A percentile compares a stretch with the other conserved stretches of the same genome.
Conservation (phyloP, 768 basidiomycete species). For the Lanmaoa rubissima region DNA sequence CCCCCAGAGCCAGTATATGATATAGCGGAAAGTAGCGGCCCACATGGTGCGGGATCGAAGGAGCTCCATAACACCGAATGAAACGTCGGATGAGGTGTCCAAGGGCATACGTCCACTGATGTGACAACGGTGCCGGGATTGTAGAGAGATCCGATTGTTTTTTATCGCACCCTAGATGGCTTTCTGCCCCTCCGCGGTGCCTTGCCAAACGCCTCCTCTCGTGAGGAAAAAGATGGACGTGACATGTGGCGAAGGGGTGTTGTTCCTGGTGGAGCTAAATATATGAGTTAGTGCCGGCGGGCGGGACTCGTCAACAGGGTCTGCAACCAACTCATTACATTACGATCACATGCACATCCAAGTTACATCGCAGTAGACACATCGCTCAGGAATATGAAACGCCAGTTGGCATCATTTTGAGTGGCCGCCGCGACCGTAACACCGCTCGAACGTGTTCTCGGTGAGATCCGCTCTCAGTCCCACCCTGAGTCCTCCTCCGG, state of each 20-base stretch:
- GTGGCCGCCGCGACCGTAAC: conserved; percentile 10
- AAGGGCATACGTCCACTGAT: background rate
- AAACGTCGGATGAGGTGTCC: background rate
- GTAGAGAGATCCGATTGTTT: conserved; percentile 5
- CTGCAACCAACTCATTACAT: background rate
- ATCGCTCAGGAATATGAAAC: conserved; percentile 20
- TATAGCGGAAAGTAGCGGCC: conserved; percentile 21
- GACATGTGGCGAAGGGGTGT: conserved; percentile 4
- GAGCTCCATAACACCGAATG: conserved; percentile 5
- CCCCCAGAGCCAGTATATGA: background rate
- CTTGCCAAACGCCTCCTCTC: background rate
- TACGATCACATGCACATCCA: conserved; percentile 1
- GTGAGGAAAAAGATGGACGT: background rate
- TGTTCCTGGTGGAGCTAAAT: conserved; percentile 2
- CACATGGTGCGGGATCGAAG: conserved; percentile 21
- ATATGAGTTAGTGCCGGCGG: background rate
- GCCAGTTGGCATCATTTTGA: conserved; percentile 1
- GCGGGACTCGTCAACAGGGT: too few species aligned
- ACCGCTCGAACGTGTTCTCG: conserved; percentile 20
- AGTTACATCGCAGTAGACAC: conserved; percentile 9
- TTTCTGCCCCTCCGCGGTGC: background rate
- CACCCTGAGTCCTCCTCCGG: conserved; percentile 12
- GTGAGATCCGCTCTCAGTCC: conserved; percentile 32
- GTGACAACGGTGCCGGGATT: conserved; percentile 18
- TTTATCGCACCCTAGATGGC: background rate